Evolutionary conservation across 1,139 yeast genomes (phyloP).

Genomic region (Yamadazyma diospyri): DNA sequence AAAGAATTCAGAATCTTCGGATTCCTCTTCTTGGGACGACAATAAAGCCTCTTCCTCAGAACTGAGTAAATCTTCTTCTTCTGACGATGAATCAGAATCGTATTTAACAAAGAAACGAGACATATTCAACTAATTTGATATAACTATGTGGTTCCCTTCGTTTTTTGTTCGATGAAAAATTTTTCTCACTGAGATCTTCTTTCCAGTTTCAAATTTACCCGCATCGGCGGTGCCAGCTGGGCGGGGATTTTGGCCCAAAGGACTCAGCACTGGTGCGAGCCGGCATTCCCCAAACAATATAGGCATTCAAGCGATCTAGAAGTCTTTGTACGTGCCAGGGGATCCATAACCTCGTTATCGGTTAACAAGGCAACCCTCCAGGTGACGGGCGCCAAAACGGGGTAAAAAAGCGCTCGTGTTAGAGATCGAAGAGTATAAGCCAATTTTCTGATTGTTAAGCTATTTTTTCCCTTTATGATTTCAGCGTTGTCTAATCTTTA

Average conservation of each 20-base stretch:
- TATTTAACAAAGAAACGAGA: conserved; percentile 75
- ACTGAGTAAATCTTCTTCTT: conserved; percentile 61
- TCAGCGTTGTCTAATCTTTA: too few species aligned
- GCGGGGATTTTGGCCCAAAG: neutral
- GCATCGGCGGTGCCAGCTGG: neutral
- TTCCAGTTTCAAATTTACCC: conserved; percentile 5
- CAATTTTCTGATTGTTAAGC: too few species aligned
- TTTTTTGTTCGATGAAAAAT: conserved; percentile 3
- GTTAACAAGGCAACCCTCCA: too few species aligned
- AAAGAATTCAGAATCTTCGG: conserved; percentile 17
- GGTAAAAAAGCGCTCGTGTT: too few species aligned
- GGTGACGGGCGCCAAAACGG: too few species aligned
- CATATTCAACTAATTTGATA: conserved; percentile 33
- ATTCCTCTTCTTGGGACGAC: conserved; percentile 30
- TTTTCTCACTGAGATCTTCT: conserved; percentile 1
- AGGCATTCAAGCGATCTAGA: too few species aligned
- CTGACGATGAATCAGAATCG: conserved; percentile 63
- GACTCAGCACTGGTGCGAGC: neutral
- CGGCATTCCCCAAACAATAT: neutral
- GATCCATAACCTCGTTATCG: too few species aligned
- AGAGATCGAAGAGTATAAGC: too few species aligned
- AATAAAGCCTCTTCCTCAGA: conserved; percentile 39
- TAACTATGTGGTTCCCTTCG: conserved; percentile 2
- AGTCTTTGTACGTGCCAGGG: too few species aligned
- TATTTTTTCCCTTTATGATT: too few species aligned